Percentiles rank a stretch among this genome's conserved stretches.
Evolutionary conservation across 371 early-diverging fungal species (phyloP).

Genomic region (Mucor piriformis): DNA sequence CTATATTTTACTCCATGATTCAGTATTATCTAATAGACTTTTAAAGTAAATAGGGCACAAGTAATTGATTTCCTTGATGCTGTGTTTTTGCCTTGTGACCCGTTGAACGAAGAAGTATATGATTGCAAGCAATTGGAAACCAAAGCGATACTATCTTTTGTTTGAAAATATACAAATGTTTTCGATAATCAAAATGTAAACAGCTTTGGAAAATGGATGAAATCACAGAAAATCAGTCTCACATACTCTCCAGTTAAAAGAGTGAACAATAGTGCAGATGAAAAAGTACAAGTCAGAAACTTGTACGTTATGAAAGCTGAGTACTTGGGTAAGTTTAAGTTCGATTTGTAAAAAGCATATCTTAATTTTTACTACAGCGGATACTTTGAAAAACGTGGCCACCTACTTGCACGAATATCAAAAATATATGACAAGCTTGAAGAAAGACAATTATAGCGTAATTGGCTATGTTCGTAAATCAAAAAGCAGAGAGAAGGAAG

Average conservation of each 20-base stretch:
- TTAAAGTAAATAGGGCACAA: constrained; percentile 3
- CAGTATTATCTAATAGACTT: no score
- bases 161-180: constrained; percentile 11
- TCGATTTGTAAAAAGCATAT: constrained; percentile 23
- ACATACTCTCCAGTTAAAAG: constrained; percentile 19
- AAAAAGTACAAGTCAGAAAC: constrained; percentile 28
- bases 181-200: constrained; percentile 18
- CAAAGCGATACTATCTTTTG: constrained; percentile 18
- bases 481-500: no score
- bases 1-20: no score
- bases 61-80: constrained; percentile 15
- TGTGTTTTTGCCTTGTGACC: constrained; percentile 22
- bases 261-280: constrained; percentile 14
- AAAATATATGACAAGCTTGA: no score
- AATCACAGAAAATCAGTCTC: constrained; percentile 17
- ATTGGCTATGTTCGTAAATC: no score
- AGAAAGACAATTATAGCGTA: no score
- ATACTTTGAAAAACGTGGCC: background rate
- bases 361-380: background rate
- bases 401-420: no score
- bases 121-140: constrained; percentile 23
- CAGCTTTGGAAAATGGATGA: constrained; percentile 25
- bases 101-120: constrained; percentile 26
- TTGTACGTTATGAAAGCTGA: constrained; percentile 24
- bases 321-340: background rate